Conservation (phyloP, 2,329 filamentous ascomycete genomes). For the Fusarium coicis region DNA sequence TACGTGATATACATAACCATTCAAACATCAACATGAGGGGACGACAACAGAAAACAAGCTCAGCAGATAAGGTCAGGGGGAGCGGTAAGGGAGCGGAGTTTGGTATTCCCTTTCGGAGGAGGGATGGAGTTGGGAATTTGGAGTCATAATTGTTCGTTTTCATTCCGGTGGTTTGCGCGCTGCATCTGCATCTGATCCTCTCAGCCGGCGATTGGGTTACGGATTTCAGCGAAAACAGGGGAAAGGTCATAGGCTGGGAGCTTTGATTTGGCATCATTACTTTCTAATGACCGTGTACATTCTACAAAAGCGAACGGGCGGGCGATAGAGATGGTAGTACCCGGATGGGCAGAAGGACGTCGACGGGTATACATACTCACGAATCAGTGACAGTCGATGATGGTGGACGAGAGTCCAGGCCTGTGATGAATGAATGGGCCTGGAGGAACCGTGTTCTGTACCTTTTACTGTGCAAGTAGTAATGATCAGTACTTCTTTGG, state of each 20-base stretch:
- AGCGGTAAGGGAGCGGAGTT: constrained; percentile 40
- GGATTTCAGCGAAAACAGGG: constrained; percentile 43
- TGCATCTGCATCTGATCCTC: constrained; percentile 48
- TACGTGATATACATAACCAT: constrained; percentile 6
- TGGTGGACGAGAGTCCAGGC: constrained; percentile 21
- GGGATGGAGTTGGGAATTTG: constrained; percentile 47
- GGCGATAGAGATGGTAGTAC: constrained; percentile 39
- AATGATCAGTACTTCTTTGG: constrained; percentile 38
- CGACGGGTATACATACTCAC: constrained; percentile 21
- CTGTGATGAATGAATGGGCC: constrained; percentile 25
- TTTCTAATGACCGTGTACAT: constrained; percentile 47
- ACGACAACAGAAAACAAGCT: constrained; percentile 4
- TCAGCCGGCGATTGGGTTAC: constrained; percentile 42
- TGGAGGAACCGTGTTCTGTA: constrained; percentile 41
- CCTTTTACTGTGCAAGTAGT: constrained; percentile 42
- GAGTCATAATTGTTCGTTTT: constrained; percentile 49
- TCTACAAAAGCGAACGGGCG: constrained; percentile 43
- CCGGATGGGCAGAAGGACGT: constrained; percentile 32
- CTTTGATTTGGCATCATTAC: constrained; percentile 46
- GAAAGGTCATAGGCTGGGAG: constrained; percentile 43
- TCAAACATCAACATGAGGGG: constrained; percentile 1
- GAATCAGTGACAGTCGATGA: constrained; percentile 30
- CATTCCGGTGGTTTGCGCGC: constrained; percentile 46
- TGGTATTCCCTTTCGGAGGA: constrained; percentile 45
- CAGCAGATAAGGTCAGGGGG: constrained; percentile 10